Evolutionary conservation across 441 rosid species (phyloP).

Genomic region (Cnidoscolus chayamansa): DNA sequence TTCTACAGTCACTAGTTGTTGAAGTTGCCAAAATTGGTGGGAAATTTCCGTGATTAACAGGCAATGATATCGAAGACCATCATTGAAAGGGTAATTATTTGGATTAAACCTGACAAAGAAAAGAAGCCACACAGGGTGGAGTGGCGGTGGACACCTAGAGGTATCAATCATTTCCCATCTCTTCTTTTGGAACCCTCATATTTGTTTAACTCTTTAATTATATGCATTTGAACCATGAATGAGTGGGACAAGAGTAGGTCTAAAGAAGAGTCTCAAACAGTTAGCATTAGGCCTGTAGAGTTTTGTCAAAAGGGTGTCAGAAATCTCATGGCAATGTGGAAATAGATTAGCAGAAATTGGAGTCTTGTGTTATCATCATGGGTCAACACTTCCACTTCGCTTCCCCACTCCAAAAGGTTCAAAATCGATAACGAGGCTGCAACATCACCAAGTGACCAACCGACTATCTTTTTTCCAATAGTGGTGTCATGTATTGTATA

Average conservation of each 20-base stretch:
- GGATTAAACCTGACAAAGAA: constrained; percentile 21
- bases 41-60: constrained; percentile 21
- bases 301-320: too few relatives aligned
- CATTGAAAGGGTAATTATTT: constrained; percentile 28
- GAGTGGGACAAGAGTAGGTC: constrained; percentile 6
- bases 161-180: background rate
- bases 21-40: constrained; percentile 31
- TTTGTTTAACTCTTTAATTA: constrained; percentile 5
- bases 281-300: too few relatives aligned
- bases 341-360: too few relatives aligned
- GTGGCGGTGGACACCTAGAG: constrained; percentile 26
- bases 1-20: background rate
- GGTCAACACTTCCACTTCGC: too few relatives aligned
- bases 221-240: constrained; percentile 22
- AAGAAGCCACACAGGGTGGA: constrained; percentile 22
- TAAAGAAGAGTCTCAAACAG: constrained; percentile 5
- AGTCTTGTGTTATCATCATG: too few relatives aligned
- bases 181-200: constrained; percentile 16
- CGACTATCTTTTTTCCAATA: background rate
- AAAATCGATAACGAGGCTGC: too few relatives aligned
- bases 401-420: too few relatives aligned
- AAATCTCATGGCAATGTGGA: too few relatives aligned
- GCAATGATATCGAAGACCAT: constrained; percentile 26
- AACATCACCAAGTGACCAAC: too few relatives aligned
- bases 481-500: constrained; percentile 5